phyloP scores from a whole-genome alignment of 805 yeast species.

The Ogataea pini region DNA sequence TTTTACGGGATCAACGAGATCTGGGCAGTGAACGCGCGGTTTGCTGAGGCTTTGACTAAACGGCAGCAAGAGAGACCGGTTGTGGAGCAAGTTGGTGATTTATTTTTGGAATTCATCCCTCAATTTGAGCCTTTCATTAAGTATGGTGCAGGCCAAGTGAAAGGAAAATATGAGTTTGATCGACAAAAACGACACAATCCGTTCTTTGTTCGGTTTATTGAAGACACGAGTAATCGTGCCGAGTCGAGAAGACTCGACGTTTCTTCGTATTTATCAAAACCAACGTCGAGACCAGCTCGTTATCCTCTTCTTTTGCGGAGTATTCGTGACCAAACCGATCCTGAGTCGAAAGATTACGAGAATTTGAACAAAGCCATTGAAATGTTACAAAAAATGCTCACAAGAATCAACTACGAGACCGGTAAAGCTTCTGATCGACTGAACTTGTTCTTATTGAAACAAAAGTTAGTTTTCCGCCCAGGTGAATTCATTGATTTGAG shows the following conservation, averaged over 20 bases:
- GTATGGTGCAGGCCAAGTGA: conserved; percentile 92
- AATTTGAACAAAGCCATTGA: conserved; percentile 72
- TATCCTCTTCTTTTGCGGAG: conserved; percentile 84
- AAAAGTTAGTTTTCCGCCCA: conserved; percentile 74
- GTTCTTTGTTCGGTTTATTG: conserved; percentile 89
- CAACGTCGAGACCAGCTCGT: conserved; percentile 93
- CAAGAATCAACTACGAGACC: conserved; percentile 78
- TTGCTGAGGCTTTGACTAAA: conserved; percentile 86
- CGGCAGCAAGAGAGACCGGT: conserved; percentile 86
- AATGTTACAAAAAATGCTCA: conserved; percentile 71
- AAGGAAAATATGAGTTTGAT: conserved; percentile 94
- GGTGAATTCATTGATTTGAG: conserved; percentile 87
- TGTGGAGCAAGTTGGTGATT: conserved; percentile 83
- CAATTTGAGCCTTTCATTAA: conserved; percentile 89
- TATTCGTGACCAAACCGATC: conserved; percentile 76
- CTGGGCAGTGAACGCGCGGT: conserved; percentile 74
- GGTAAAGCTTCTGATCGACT: conserved; percentile 94
- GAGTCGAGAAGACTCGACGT: conserved; percentile 89
- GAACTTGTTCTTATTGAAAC: conserved; percentile 83
- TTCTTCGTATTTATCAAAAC: conserved; percentile 90
- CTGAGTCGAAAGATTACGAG: conserved; percentile 71
- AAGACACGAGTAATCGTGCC: conserved; percentile 81
- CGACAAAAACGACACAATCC: conserved; percentile 89
- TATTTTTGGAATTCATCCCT: conserved; percentile 79
- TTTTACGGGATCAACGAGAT: conserved; percentile 89